phyloP scores from a whole-genome alignment of 106 monocot genomes.

The Triglochin maritima region DNA sequence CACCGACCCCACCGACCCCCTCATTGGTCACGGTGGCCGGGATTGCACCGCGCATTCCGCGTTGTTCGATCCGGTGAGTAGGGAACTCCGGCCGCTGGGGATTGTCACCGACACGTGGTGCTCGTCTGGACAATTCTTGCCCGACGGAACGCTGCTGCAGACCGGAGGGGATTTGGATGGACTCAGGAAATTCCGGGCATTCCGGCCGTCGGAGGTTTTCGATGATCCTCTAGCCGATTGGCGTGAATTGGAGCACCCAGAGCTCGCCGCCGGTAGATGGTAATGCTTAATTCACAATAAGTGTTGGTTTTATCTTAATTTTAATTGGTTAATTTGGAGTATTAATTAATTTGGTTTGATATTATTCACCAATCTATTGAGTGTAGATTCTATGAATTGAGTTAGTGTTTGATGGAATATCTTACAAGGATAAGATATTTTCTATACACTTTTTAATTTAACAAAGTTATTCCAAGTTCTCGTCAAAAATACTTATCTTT shows the following conservation, averaged over 20 bases:
- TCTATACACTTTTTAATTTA: too few species aligned
- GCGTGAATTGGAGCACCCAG: conserved; percentile 27
- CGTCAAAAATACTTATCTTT: too few species aligned
- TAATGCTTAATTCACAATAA: too few species aligned
- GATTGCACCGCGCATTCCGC: conserved; percentile 68
- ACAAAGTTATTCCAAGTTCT: too few species aligned
- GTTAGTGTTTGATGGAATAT: too few species aligned
- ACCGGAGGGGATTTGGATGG: conserved; percentile 57
- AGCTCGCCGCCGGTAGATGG: conserved; percentile 38
- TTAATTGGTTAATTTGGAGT: too few species aligned
- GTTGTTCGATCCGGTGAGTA: conserved; percentile 33
- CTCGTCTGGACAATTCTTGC: conserved; percentile 68
- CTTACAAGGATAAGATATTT: too few species aligned
- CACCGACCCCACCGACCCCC: conserved; percentile 20
- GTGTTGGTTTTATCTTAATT: too few species aligned
- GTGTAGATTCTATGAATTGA: too few species aligned
- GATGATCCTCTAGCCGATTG: conserved; percentile 26
- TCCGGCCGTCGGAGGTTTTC: conserved; percentile 17
- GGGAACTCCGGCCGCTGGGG: conserved; percentile 33
- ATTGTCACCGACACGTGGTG: conserved; percentile 60
- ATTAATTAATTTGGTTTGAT: too few species aligned
- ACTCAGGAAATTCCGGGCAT: conserved; percentile 29
- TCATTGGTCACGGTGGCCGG: conserved; percentile 8
- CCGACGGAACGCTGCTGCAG: conserved; percentile 60
- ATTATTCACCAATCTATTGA: too few species aligned